Percentiles rank a stretch among this genome's conserved stretches.
Conservation (phyloP, 2,329 filamentous ascomycete genomes). For the Pochonia chlamydosporia region DNA sequence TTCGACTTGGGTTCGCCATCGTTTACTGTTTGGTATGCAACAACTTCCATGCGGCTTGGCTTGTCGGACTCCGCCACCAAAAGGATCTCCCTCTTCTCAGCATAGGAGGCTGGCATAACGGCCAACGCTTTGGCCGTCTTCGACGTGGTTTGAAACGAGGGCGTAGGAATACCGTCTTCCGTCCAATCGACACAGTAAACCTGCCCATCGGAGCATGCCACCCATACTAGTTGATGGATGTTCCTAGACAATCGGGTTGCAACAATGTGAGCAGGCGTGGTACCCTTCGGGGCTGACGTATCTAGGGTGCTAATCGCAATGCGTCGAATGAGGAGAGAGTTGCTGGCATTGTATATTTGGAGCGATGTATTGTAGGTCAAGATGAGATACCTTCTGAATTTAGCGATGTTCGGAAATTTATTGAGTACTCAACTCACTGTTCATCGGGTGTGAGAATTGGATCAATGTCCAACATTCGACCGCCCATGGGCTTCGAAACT, state of each 20-base stretch:
- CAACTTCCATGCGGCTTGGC: slow-evolving; percentile 29
- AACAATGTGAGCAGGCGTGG: slow-evolving; percentile 29
- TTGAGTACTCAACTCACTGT: slow-evolving; percentile 37
- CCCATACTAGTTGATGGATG: slow-evolving; percentile 48
- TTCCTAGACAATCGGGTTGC: slow-evolving; percentile 33
- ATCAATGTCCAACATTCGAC: slow-evolving; percentile 59
- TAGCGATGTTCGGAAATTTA: neutral
- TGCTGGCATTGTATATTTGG: slow-evolving; percentile 73
- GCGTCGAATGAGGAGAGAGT: slow-evolving; percentile 72
- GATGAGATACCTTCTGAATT: slow-evolving; percentile 57
- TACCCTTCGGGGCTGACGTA: slow-evolving; percentile 16
- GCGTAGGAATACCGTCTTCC: slow-evolving; percentile 34
- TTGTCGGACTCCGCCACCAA: slow-evolving; percentile 40
- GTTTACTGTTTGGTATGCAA: slow-evolving; percentile 37
- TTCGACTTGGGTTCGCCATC: slow-evolving; percentile 24
- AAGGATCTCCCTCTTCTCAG: slow-evolving; percentile 36
- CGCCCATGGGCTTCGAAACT: slow-evolving; percentile 59
- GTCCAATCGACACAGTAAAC: slow-evolving; percentile 57
- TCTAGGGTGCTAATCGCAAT: slow-evolving; percentile 46
- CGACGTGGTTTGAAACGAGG: slow-evolving; percentile 35
- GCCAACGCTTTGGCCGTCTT: slow-evolving; percentile 40
- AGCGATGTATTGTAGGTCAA: slow-evolving; percentile 69
- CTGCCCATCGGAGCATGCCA: slow-evolving; percentile 51
- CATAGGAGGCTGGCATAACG: slow-evolving; percentile 31
- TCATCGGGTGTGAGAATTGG: slow-evolving; percentile 57